Conservation (phyloP, 2,329 filamentous ascomycete species). For the Beauveria australis region DNA sequence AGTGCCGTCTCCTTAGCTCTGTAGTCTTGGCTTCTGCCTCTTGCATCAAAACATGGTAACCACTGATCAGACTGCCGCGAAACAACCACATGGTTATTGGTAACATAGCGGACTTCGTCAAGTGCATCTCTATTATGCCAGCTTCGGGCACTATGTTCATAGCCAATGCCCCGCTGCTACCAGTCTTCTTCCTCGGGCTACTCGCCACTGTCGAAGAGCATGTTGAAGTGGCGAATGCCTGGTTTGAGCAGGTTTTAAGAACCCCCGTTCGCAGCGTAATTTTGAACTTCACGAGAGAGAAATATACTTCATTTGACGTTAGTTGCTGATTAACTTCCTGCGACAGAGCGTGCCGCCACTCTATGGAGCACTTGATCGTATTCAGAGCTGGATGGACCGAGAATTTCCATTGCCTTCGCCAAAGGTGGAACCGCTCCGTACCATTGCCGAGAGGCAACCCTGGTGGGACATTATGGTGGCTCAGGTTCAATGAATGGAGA, state of each 20-base stretch:
- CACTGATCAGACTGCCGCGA: slow-evolving; percentile 25
- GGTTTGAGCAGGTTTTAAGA: slow-evolving; percentile 29
- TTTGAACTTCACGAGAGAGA: slow-evolving; percentile 1
- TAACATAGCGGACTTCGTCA: slow-evolving; percentile 24
- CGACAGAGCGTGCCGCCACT: slow-evolving; percentile 32
- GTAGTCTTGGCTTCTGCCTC: not conserved
- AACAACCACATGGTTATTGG: slow-evolving; percentile 26
- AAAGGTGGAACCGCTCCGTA: slow-evolving; percentile 13
- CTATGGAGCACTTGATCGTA: slow-evolving; percentile 23
- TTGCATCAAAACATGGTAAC: not conserved
- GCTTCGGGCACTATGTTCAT: slow-evolving; percentile 32
- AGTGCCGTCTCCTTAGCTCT: slow-evolving; percentile 25
- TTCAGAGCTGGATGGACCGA: slow-evolving; percentile 27
- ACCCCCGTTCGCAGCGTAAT: slow-evolving; percentile 33
- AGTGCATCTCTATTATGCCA: slow-evolving; percentile 32
- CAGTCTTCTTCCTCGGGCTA: slow-evolving; percentile 32
- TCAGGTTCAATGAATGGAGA: slow-evolving; percentile 22
- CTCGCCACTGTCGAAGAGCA: slow-evolving; percentile 24
- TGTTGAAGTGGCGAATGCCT: slow-evolving; percentile 21
- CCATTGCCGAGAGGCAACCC: slow-evolving; percentile 22
- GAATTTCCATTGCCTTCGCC: slow-evolving; percentile 17
- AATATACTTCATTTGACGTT: not conserved
- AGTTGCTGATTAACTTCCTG: slow-evolving; percentile 11
- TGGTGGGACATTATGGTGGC: slow-evolving; percentile 35
- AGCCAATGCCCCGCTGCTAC: slow-evolving; percentile 33